Evolutionary conservation across 331 rosid genomes (phyloP), one percentile per base, ranked within the genome.

Genomic region (Stylosanthes scabra): DNA sequence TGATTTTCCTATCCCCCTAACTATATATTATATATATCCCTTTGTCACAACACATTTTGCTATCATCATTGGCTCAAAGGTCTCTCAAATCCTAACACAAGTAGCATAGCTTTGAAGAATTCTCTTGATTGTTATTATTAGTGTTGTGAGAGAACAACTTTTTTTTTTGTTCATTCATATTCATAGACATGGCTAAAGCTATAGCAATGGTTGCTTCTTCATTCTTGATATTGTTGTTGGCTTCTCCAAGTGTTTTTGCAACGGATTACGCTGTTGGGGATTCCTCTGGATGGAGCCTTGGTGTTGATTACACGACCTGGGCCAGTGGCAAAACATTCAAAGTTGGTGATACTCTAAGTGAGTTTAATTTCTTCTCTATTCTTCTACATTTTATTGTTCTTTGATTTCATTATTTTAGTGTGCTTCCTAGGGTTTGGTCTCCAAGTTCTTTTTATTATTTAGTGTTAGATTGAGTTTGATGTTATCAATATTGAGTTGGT

Each of bases 331-430:
- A 85, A 70, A 82, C 79, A 5, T 86, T 91, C 82, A 47, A 1
- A 2, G 86, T 85, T 72, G 94, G 90, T 51, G 97, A 91, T 71
- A 44, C 76, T 50, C 71, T 91, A 15, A 79, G 93, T 90, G 78
- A 56, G 62, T 37, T 4, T 47, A 9, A 9, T 68, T 14, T 69
- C 11, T 10, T 56, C 14, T 63, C 25, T 25, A n/a, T n/a, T 12
- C 50, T 16, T 59, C 42, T 9, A 27, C n/a, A 50, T 0, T 54
- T 57, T 20, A 14, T 55, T 64, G 6, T 59, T 59, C 47, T 47
- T 47, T n/a, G 5, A 10, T 12, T n/a, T n/a, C 7, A 11, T 31
- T 31, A 31, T 0, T n/a, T n/a, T 31, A 31, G 37, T 31, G 37
- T 31, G 37, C 4, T 31, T 31, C 37, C 3, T 31, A 31, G 3